Conservation (phyloP, 129 eudicot genomes). For the Logfia minima region DNA sequence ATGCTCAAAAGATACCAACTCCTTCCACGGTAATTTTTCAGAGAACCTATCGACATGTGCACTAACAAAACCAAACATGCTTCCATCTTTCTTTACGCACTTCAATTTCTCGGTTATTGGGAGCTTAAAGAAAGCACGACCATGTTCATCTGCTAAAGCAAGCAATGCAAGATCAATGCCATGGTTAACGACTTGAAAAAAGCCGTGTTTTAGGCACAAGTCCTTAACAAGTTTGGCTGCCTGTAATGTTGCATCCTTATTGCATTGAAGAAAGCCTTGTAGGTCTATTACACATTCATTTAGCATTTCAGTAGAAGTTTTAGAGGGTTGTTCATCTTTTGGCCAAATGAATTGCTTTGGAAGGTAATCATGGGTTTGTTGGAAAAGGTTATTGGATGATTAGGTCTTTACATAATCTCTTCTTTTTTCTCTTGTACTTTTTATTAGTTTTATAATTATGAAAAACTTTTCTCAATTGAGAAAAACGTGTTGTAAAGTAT, state of each 20-base stretch:
- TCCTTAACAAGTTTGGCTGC: slow-evolving; percentile 37
- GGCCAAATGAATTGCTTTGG: slow-evolving; percentile 49
- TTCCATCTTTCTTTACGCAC: slow-evolving; percentile 34
- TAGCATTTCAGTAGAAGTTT: slow-evolving; percentile 23
- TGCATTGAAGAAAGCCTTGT: slow-evolving; percentile 35
- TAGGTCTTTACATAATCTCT: too few relatives aligned
- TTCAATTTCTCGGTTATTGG: slow-evolving; percentile 33
- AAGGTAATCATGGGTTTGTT: slow-evolving; percentile 17
- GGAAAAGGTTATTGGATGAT: neutral
- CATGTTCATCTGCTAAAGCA: slow-evolving; percentile 32
- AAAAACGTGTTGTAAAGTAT: too few relatives aligned
- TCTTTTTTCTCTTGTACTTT: too few relatives aligned
- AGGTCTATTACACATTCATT: slow-evolving; percentile 43
- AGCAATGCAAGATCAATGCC: slow-evolving; percentile 45
- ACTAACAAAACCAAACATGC: slow-evolving; percentile 35
- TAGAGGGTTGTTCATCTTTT: slow-evolving; percentile 18
- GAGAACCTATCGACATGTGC: slow-evolving; percentile 46
- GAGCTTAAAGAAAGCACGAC: slow-evolving; percentile 40
- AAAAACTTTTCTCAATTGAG: too few relatives aligned
- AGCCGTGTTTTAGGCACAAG: slow-evolving; percentile 48
- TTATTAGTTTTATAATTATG: too few relatives aligned
- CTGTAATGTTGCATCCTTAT: slow-evolving; percentile 20
- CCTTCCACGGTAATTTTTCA: slow-evolving; percentile 47
- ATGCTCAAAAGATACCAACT: slow-evolving; percentile 35
- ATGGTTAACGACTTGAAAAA: slow-evolving; percentile 61